Evolutionary conservation across 2,329 filamentous ascomycete genomes (phyloP).

Genomic region (Phialophora chinensis): DNA sequence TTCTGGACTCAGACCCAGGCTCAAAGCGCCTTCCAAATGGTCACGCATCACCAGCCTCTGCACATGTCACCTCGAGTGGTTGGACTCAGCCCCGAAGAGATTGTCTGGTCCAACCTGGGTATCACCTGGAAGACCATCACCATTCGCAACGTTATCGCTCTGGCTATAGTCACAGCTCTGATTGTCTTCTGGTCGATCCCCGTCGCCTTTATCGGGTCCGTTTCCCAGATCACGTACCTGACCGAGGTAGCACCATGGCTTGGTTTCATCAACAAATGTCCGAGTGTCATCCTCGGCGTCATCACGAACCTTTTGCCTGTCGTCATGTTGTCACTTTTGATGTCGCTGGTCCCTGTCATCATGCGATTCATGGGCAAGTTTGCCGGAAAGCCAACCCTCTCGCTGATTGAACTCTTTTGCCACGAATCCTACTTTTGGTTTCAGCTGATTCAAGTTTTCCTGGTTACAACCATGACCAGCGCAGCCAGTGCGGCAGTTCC

Average conservation of each 20-base stretch:
- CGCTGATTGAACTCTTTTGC: constrained; percentile 83
- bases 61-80: constrained; percentile 87
- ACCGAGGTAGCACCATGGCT: constrained; percentile 68
- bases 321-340: constrained; percentile 78
- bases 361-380: constrained; percentile 80
- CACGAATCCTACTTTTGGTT: constrained; percentile 86
- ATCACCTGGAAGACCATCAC: constrained; percentile 88
- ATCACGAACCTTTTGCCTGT: constrained; percentile 84
- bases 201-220: constrained; percentile 78
- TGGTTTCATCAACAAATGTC: constrained; percentile 74
- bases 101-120: constrained; percentile 85
- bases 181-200: constrained; percentile 87
- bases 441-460: constrained; percentile 83
- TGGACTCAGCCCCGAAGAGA: constrained; percentile 77
- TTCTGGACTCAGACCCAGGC: constrained; percentile 83
- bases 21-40: constrained; percentile 82
- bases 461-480: constrained; percentile 82
- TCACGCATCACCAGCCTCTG: constrained; percentile 84
- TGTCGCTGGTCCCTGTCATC: constrained; percentile 83
- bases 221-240: constrained; percentile 82
- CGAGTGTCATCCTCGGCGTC: constrained; percentile 74
- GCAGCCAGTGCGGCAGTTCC: constrained; percentile 74
- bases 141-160: constrained; percentile 70
- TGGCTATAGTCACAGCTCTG: constrained; percentile 74
- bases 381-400: constrained; percentile 73